Evolutionary conservation across 2,329 filamentous ascomycete genomes (phyloP), one percentile per base, ranked within the genome.

Genomic region (Colletotrichum sp.): DNA sequence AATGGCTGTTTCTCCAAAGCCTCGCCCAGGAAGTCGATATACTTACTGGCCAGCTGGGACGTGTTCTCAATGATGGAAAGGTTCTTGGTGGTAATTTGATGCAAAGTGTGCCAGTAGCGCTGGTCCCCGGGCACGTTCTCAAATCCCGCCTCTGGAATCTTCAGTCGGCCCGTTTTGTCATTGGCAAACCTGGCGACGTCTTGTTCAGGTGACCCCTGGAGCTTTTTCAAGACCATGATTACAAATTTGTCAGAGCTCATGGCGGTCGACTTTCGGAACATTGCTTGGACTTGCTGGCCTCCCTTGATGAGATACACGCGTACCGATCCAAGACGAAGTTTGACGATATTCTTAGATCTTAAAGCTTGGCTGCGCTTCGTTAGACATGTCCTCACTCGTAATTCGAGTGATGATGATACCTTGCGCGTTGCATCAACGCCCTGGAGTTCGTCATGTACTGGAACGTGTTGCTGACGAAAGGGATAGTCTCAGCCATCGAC

Each of bases 51-150:
- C 13, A 81, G 61, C 0, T 61, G 64, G 15, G 71, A 67, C 0
- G 76, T 69, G 8, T 74, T 36, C 5, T 74, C 72, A 7, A 52
- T 63, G 19, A 67, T 75, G 6, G 74, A 64, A 4, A 82, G 74
- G 22, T 70, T 77, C 48, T 11, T 78, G 34, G 12, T 39, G 16
- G 52, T 79, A 19, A 79, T 11, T 80, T 75, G 25, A 77, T 78
- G 57, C 71, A 68, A 55, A 74, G 28, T 39, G 32, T 70, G 61
- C 81, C 82, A 83, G 16, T 78, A 72, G 8, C 82, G 77, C 27
- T 81, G 15, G 5, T 76, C 63, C 2, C 61, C 32, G 1, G 79
- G 75, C 1, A 75, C 52, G 9, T 68, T 19, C 28, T 80, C 80
- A 12, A 48, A 73, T 1, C 79, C 81, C 0, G 78, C 75, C 1